These are phyloP conservation scores for Corynascus novoguineensis DNA, from an alignment of 495 filamentous ascomycete genomes.

Conservation along the genomic window DNA sequence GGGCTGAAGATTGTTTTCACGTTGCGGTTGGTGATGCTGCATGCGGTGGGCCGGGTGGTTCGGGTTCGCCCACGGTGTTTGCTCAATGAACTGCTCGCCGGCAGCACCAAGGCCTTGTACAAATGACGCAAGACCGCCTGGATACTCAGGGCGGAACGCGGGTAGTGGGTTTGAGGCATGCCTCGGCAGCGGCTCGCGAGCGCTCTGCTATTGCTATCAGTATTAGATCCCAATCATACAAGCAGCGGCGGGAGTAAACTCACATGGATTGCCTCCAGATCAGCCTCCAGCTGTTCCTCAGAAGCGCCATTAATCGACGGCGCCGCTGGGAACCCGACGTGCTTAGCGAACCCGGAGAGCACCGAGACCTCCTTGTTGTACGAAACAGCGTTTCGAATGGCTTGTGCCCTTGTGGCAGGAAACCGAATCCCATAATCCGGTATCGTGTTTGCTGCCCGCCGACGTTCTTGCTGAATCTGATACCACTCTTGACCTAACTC, in stretches of 20 bases:
- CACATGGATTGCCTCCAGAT: slow-evolving; percentile 86
- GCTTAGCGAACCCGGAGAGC: slow-evolving; percentile 83
- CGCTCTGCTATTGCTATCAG: slow-evolving; percentile 30
- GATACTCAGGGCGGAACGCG: slow-evolving; percentile 24
- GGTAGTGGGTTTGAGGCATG: slow-evolving; percentile 14
- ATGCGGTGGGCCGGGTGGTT: slow-evolving; percentile 68
- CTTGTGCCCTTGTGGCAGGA: slow-evolving; percentile 62
- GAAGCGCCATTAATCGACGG: slow-evolving; percentile 69
- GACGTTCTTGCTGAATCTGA: slow-evolving; percentile 82
- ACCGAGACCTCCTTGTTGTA: slow-evolving; percentile 93
- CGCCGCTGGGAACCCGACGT: slow-evolving; percentile 93
- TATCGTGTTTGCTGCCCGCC: slow-evolving; percentile 74
- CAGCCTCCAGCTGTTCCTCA: slow-evolving; percentile 70
- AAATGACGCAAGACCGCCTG: slow-evolving; percentile 35
- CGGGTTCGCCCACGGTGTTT: slow-evolving; percentile 83
- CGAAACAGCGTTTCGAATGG: slow-evolving; percentile 69
- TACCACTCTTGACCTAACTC: slow-evolving; percentile 80
- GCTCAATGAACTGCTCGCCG: slow-evolving; percentile 75
- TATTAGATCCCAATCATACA: background rate
- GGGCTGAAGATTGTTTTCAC: slow-evolving; percentile 24
- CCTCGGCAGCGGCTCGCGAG: slow-evolving; percentile 29
- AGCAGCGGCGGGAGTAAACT: slow-evolving; percentile 34
- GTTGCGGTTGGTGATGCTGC: slow-evolving; percentile 36
- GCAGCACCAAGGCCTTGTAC: slow-evolving; percentile 51
- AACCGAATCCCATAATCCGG: slow-evolving; percentile 73